These are phyloP conservation scores for Pyrus communis DNA, from an alignment of 306 rosid species.

Conservation along the genomic window DNA sequence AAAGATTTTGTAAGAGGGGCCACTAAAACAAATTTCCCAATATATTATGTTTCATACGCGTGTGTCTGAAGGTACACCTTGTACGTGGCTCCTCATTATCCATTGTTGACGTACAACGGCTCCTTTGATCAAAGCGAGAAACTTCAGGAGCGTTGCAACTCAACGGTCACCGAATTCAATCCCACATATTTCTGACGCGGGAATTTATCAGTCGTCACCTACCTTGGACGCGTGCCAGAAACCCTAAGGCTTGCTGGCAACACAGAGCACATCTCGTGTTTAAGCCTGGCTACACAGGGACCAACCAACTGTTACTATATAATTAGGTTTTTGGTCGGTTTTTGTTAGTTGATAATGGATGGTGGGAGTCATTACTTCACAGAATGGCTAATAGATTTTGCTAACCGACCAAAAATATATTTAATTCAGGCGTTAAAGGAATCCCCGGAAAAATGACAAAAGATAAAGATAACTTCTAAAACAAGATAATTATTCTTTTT, in stretches of 20 bases:
- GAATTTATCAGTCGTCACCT: not conserved
- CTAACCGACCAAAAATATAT: not conserved
- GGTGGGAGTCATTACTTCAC: no score
- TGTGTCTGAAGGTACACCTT: not conserved
- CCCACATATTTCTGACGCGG: not conserved
- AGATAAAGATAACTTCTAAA: not conserved
- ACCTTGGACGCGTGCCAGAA: not conserved
- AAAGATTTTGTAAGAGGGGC: not conserved
- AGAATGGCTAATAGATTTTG: not conserved
- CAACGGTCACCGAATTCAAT: not conserved
- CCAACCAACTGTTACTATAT: not conserved
- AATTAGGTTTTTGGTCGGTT: not conserved
- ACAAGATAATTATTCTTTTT: not conserved
- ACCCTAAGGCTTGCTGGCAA: not conserved
- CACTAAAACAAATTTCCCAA: not conserved
- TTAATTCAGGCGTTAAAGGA: not conserved
- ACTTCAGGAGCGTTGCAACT: not conserved
- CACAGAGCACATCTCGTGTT: not conserved
- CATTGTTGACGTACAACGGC: not conserved
- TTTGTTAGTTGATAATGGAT: no score
- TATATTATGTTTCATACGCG: not conserved
- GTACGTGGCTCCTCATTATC: not conserved
- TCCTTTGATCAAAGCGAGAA: not conserved
- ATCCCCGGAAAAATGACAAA: not conserved
- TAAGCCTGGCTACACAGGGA: not conserved